Evolutionary conservation across 331 rosid species (phyloP).

Genomic region (Ulmus americana): DNA sequence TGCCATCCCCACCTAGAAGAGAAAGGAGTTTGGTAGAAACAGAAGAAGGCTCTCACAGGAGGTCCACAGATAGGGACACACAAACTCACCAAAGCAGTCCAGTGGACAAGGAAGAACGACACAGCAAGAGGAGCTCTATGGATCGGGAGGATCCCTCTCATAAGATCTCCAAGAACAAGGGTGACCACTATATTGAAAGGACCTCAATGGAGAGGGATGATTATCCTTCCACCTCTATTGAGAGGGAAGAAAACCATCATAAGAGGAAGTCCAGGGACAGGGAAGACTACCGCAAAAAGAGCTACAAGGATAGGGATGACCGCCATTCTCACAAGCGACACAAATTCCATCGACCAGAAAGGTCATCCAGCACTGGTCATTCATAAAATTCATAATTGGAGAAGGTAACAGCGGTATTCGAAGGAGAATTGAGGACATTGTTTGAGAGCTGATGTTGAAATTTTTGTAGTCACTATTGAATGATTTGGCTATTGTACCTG

Average conservation of each 20-base stretch:
- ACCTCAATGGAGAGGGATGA: slow-evolving; percentile 17
- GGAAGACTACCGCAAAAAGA: slow-evolving; percentile 17
- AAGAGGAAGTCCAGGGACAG: slow-evolving; percentile 26
- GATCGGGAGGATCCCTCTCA: slow-evolving; percentile 35
- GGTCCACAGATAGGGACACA: slow-evolving; percentile 31
- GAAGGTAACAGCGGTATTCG: not conserved
- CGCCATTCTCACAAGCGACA: slow-evolving; percentile 34
- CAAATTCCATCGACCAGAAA: slow-evolving; percentile 42
- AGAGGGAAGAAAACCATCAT: slow-evolving; percentile 15
- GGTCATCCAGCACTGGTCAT: not conserved
- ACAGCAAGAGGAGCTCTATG: slow-evolving; percentile 28
- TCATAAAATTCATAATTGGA: not conserved
- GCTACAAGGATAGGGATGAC: slow-evolving; percentile 10
- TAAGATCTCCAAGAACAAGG: slow-evolving; percentile 32
- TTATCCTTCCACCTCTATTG: slow-evolving; percentile 12
- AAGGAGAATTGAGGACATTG: not conserved
- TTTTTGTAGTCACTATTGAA: no score
- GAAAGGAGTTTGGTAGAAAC: slow-evolving; percentile 28
- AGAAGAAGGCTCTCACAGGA: slow-evolving; percentile 36
- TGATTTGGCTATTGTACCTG: no score
- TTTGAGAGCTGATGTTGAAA: no score
- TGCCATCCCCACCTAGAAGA: slow-evolving; percentile 81
- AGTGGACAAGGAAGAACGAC: slow-evolving; percentile 27
- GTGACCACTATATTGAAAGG: slow-evolving; percentile 29
- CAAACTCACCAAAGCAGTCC: slow-evolving; percentile 22